Conservation (phyloP, 179 eudicot species). For the Vitellaria paradoxa region DNA sequence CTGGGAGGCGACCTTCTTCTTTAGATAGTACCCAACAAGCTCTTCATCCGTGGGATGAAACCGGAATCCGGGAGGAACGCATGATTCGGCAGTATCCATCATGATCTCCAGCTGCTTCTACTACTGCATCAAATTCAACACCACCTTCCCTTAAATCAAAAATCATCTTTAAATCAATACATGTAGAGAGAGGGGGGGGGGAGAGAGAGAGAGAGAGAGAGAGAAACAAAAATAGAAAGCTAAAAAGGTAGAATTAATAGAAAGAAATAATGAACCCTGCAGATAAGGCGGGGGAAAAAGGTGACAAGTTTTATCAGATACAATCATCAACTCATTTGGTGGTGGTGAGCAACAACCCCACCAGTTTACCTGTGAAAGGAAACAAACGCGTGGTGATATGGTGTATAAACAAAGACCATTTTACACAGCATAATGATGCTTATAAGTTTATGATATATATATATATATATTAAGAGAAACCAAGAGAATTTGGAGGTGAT, state of each 20-base stretch:
- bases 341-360: constrained; percentile 32
- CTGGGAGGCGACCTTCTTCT: constrained; percentile 93
- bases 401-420: constrained; percentile 3
- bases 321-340: constrained; percentile 37
- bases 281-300: constrained; percentile 26
- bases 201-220: not conserved
- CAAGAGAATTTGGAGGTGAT: constrained; percentile 5
- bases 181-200: not conserved
- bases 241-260: not conserved
- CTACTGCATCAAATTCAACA: constrained; percentile 42
- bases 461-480: not conserved
- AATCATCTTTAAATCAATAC: constrained; percentile 38
- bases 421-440: constrained; percentile 15
- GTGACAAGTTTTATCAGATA: constrained; percentile 56
- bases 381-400: constrained; percentile 41
- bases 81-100: constrained; percentile 60
- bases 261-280: constrained; percentile 50
- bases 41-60: constrained; percentile 92
- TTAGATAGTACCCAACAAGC: constrained; percentile 86
- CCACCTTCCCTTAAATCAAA: not conserved
- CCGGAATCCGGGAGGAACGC: constrained; percentile 92
- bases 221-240: constrained; percentile 5
- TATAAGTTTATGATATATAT: not conserved
- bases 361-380: constrained; percentile 12
- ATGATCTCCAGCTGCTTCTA: not conserved